Evolutionary conservation across 2,329 filamentous ascomycete species (phyloP).

Genomic region (Pseudogymnoascus sp.): DNA sequence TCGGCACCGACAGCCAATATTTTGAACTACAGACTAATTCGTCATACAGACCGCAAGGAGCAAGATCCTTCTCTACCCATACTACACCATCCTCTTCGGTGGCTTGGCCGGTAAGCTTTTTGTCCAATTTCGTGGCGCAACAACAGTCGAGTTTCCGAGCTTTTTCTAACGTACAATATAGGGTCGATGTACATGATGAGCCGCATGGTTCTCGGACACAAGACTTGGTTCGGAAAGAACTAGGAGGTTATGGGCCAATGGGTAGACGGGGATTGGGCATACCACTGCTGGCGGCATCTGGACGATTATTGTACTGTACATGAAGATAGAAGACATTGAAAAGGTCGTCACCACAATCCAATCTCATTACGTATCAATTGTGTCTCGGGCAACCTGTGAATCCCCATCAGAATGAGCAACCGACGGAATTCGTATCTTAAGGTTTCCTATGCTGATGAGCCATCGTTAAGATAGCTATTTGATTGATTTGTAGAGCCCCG

Average conservation of each 20-base stretch:
- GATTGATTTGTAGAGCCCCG: background rate
- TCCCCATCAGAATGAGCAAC: background rate
- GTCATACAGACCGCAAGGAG: conserved; percentile 52
- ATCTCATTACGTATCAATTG: conserved; percentile 14
- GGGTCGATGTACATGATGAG: conserved; percentile 61
- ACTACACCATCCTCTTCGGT: conserved; percentile 57
- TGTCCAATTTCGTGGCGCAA: background rate
- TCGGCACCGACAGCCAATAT: conserved; percentile 8
- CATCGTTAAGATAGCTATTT: background rate
- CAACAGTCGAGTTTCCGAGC: background rate
- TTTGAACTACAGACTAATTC: conserved; percentile 11
- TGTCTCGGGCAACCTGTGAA: conserved; percentile 10
- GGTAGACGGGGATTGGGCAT: background rate
- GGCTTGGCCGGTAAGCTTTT: conserved; percentile 50
- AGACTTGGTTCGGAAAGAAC: conserved; percentile 63
- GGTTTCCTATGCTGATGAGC: background rate
- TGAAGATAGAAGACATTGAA: conserved; percentile 18
- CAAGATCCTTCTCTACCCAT: conserved; percentile 59
- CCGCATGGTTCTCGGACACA: conserved; percentile 68
- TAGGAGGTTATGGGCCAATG: conserved; percentile 28
- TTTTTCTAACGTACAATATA: conserved; percentile 17
- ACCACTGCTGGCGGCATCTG: background rate
- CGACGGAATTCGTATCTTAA: background rate
- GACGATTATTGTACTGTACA: conserved; percentile 10
- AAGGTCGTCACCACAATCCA: conserved; percentile 12